Percentiles rank a stretch among this genome's conserved stretches.
Evolutionary conservation across 768 basidiomycete genomes (phyloP).

Genomic region (Mycena belliarum): DNA sequence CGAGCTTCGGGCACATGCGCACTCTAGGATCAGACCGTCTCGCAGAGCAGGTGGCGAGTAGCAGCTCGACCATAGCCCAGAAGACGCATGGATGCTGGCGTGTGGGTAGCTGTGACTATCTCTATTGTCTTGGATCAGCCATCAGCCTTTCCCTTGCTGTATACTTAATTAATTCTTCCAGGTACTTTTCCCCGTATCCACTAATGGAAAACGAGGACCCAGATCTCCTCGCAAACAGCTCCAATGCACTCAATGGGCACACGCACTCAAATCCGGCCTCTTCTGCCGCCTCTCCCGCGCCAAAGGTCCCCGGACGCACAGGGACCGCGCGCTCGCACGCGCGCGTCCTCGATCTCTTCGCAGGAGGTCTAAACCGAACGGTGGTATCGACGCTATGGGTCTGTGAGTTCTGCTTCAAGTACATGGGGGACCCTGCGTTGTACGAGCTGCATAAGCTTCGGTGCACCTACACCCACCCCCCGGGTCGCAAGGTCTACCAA

Average conservation of each 20-base stretch:
- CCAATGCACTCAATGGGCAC: slow-evolving; percentile 24
- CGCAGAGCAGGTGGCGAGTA: no score
- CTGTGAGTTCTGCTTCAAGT: slow-evolving; percentile 96
- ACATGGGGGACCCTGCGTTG: slow-evolving; percentile 72
- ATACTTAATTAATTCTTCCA: slow-evolving; percentile 30
- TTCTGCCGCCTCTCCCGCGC: slow-evolving; percentile 25
- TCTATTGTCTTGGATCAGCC: no score
- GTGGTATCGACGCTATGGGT: slow-evolving; percentile 72
- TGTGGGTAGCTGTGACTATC: no score
- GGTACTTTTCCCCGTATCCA: slow-evolving; percentile 96
- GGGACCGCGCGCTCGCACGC: slow-evolving; percentile 61
- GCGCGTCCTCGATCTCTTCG: slow-evolving; percentile 72
- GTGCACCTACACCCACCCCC: slow-evolving; percentile 73
- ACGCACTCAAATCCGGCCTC: slow-evolving; percentile 20
- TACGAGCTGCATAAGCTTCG: slow-evolving; percentile 74
- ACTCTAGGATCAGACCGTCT: neutral
- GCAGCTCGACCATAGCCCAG: no score
- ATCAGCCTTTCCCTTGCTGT: neutral
- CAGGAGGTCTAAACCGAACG: slow-evolving; percentile 57
- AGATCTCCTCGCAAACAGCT: slow-evolving; percentile 30
- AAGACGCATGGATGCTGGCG: no score
- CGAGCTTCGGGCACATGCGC: neutral
- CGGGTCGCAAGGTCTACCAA: slow-evolving; percentile 89
- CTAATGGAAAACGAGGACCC: slow-evolving; percentile 66
- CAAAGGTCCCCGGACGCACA: slow-evolving; percentile 51